Conservation (phyloP, 257 asterid species). For the Solanum pennellii region DNA sequence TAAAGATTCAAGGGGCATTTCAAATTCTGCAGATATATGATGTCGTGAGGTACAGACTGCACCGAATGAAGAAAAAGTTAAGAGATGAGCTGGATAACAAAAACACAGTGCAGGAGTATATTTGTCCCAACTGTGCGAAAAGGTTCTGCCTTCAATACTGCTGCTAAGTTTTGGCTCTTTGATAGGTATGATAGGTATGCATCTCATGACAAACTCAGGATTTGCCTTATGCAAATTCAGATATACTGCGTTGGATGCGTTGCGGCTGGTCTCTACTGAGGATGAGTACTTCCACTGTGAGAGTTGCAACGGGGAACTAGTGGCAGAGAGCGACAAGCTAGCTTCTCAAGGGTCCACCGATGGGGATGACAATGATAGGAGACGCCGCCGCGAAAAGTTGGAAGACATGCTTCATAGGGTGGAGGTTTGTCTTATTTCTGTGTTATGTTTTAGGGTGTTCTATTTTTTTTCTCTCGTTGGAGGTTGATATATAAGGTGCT, state of each 20-base stretch:
- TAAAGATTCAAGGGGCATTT: not conserved
- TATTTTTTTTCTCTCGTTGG: not conserved
- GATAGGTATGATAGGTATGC: constrained; percentile 1
- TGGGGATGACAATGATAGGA: constrained; percentile 90
- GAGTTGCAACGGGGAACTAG: constrained; percentile 70
- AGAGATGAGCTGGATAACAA: constrained; percentile 94
- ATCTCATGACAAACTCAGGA: not conserved
- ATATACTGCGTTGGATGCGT: constrained; percentile 84
- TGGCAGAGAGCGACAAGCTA: constrained; percentile 75
- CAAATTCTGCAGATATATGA: constrained; percentile 61
- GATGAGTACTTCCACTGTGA: constrained; percentile 94
- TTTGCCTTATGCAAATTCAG: constrained; percentile 25
- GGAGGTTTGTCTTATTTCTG: constrained; percentile 56
- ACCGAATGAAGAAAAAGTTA: constrained; percentile 85
- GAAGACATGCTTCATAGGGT: constrained; percentile 64
- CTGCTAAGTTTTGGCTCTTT: not conserved
- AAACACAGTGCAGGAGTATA: constrained; percentile 81
- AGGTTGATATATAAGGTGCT: not conserved
- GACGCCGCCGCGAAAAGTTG: constrained; percentile 65
- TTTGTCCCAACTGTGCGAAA: constrained; percentile 78
- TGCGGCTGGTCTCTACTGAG: constrained; percentile 49
- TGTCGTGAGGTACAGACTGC: constrained; percentile 87
- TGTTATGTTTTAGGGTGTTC: not conserved
- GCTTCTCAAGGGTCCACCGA: constrained; percentile 70
- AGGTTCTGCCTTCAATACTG: constrained; percentile 27